Conservation (phyloP, 345 rosid species). For the Murraya paniculata region DNA sequence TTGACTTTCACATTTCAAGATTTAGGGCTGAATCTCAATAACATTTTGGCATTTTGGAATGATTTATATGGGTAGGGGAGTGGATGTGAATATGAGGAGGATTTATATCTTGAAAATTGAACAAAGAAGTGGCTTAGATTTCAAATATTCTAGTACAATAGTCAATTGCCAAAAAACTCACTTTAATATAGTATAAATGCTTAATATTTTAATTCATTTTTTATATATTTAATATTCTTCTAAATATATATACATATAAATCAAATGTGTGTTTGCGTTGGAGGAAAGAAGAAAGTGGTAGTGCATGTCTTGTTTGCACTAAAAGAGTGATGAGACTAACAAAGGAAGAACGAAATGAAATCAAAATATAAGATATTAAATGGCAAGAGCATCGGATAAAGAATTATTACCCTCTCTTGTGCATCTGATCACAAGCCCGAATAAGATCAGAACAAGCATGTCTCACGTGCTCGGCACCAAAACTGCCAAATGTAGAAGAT, state of each 20-base stretch:
- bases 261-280: neutral
- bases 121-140: neutral
- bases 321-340: neutral
- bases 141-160: neutral
- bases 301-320: neutral
- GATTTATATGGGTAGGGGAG: too few species aligned
- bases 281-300: neutral
- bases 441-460: constrained; percentile 35
- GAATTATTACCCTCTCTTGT: constrained; percentile 26
- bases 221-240: neutral
- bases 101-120: neutral
- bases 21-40: neutral
- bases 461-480: constrained; percentile 50
- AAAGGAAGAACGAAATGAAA: neutral
- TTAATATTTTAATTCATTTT: neutral
- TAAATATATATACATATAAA: neutral
- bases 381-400: constrained; percentile 8
- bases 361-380: constrained; percentile 2
- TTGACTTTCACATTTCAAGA: neutral
- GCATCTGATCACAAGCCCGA: constrained; percentile 34
- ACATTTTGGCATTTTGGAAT: neutral
- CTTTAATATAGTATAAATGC: neutral
- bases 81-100: neutral
- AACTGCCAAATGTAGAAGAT: constrained; percentile 22
- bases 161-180: neutral